Base-by-base conservation (phyloP, 192 early-diverging fungal genomes). In the Blastocladiella britannica region DNA sequence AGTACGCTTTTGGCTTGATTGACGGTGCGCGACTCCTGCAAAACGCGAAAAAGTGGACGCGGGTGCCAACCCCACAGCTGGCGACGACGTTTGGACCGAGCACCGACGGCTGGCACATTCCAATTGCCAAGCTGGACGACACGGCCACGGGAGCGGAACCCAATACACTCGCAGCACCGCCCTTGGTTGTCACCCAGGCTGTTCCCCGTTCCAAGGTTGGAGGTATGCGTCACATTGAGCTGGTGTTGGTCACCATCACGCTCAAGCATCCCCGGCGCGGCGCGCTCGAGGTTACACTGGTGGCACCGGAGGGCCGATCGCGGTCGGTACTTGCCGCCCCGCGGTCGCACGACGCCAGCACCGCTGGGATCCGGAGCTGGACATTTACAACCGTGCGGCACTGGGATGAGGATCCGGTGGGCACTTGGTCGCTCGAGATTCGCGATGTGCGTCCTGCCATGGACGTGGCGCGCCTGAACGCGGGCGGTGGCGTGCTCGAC, bases 221-320 rank as follows among this genome's bases (percentile, higher is more conserved):
- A 4, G 63, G 70, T 12, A 63, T 93, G 26, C 63, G 65, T 12
- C 61, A 65, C 7, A 58, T 94, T 5, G 94, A 98, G 63, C 94
- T 96, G 60, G 69, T 96, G 9, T 91, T 89, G 0, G 84, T 89
- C 0, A 85, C 78, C 1, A 77, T 98, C 1, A 73, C 78, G 53
- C 86, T 93, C 58, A 67, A 82, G 25, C 92, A 95, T 71, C 43
- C 67, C 37, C 64, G 74, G 30, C 74, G 94, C 7, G 94, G 92
- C 15, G 91, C 94, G 65, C 75, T 98, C 15, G 81, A 83, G 62
- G 78, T 96, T 20, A 47, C 37, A 20, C 37, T 47, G 15, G 12
- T 20, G 15, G 37, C 37, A 20, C 37, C 37, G 15, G 37, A 47
- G 3, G 15, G 37, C 37, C 37, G 37, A 20, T 47, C 37, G 37